Evolutionary conservation across 2,329 filamentous ascomycete species (phyloP).

Genomic region (Ophiostoma populinum): DNA sequence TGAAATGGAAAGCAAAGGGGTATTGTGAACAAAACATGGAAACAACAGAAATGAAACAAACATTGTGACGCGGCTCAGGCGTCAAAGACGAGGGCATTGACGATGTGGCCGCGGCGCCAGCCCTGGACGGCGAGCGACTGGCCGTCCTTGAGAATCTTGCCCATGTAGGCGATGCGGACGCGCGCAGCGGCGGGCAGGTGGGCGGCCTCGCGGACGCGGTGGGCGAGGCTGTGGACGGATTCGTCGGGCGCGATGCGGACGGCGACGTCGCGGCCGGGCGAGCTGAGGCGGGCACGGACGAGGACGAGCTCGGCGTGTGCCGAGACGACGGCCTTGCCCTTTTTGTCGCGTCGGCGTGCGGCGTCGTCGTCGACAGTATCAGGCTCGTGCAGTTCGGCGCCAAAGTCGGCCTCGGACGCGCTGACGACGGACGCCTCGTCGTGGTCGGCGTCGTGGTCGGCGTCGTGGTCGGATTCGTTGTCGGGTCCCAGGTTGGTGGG

Average conservation of each 20-base stretch:
- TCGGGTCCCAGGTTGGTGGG: conserved; percentile 46
- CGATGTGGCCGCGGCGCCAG: conserved; percentile 57
- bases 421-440: not conserved
- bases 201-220: conserved; percentile 44
- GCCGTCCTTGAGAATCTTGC: conserved; percentile 58
- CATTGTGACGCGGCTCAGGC: too few species aligned
- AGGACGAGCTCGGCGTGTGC: conserved; percentile 26
- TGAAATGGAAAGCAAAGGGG: too few species aligned
- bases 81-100: conserved; percentile 57
- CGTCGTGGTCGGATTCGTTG: conserved; percentile 13
- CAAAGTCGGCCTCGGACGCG: not conserved
- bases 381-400: not conserved
- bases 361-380: conserved; percentile 9
- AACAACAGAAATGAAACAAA: too few species aligned
- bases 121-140: conserved; percentile 49
- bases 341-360: conserved; percentile 25
- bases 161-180: conserved; percentile 63
- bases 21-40: too few species aligned
- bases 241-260: conserved; percentile 42
- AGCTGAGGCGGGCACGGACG: conserved; percentile 47
- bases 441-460: conserved; percentile 12
- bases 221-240: conserved; percentile 43
- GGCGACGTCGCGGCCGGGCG: conserved; percentile 45
- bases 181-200: conserved; percentile 40
- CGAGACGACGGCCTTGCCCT: conserved; percentile 29